Evolutionary conservation across 352 stramenopile species (phyloP), one percentile per base, ranked within the genome.

Genomic region (Aphanomyces astaci): DNA sequence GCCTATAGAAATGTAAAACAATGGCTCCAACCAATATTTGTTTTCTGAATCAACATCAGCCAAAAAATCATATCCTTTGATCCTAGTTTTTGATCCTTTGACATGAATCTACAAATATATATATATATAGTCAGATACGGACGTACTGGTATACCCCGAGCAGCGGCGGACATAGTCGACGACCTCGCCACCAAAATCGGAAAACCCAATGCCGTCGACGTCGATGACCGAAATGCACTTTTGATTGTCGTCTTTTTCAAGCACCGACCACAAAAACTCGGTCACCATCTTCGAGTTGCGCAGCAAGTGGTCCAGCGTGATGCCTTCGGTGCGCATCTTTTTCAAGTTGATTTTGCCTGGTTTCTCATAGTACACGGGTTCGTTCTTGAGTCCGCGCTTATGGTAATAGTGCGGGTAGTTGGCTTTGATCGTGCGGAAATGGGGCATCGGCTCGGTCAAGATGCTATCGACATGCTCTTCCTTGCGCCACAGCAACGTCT

Each of bases 371-470:
- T 95, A 95, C 70, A 94, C 85, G 10, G 86, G 85, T 69, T 94
- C 85, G 33, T 73, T 75, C 19, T 92, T 74, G 40, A 88, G 87
- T 52, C 85, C 85, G 39, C 83, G 81, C 70, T 94, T 94, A 78
- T 94, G 83, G 75, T 94, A 95, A 71, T 88, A 96, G 56, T 96
- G 87, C 48, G 89, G 87, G 75, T 96, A 96, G 74, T 96, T 94
- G 25, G 86, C 73, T 72, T 96, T 96, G 75, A 96, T 96, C 31
- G 80, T 82, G 57, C 86, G 77, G 59, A 94, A 95, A 55, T 88
- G 73, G 49, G 79, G 83, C 60, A 66, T 88, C 33, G 86, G 79
- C 15, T 77, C 63, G 19, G 74, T 72, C 36, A 96, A 79, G 43
- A 96, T 92, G 5, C 25, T 66, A 73, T 94, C 86, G n/a, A 96